Evolutionary conservation across 352 stramenopile species (phyloP).

Genomic region (Plasmopara halstedii): DNA sequence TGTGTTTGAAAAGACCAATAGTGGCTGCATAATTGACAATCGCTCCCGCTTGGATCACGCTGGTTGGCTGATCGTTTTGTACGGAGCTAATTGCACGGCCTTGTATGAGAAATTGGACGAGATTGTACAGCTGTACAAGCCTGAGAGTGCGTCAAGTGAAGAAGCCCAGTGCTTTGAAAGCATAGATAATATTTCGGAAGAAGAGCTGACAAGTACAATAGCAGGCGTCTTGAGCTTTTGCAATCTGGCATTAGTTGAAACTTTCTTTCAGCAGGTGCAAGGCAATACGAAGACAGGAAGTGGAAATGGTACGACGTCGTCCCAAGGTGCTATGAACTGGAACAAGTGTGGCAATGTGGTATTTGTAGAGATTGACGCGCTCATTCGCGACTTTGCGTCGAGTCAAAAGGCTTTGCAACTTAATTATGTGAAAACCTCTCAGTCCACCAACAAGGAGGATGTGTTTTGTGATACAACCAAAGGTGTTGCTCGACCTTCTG

Average conservation of each 20-base stretch:
- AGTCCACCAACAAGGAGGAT: too few species aligned
- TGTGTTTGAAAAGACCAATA: conserved; percentile 63
- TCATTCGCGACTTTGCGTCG: conserved; percentile 73
- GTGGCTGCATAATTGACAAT: conserved; percentile 28
- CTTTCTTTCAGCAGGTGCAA: conserved; percentile 52
- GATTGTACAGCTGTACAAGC: conserved; percentile 59
- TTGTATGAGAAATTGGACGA: conserved; percentile 82
- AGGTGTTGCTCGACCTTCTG: too few species aligned
- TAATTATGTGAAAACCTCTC: too few species aligned
- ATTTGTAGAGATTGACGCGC: conserved; percentile 71
- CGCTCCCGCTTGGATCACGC: conserved; percentile 27
- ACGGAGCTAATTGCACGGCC: conserved; percentile 61
- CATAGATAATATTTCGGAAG: conserved; percentile 31
- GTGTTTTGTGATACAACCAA: too few species aligned
- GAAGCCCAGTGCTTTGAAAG: conserved; percentile 8
- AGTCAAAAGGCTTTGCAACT: conserved; percentile 36
- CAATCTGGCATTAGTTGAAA: conserved; percentile 68
- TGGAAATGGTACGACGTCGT: conserved; percentile 8
- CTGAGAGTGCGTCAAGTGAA: conserved; percentile 5
- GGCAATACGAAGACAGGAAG: conserved; percentile 11
- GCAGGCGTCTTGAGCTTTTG: conserved; percentile 63
- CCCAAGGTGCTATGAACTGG: conserved; percentile 38
- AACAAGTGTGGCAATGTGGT: conserved; percentile 79
- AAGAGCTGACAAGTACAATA: conserved; percentile 53
- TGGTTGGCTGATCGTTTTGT: conserved; percentile 59